Percentiles rank a stretch among this genome's conserved stretches.
phyloP scores from a whole-genome alignment of 345 rosid species.

The Hevea brasiliensis region DNA sequence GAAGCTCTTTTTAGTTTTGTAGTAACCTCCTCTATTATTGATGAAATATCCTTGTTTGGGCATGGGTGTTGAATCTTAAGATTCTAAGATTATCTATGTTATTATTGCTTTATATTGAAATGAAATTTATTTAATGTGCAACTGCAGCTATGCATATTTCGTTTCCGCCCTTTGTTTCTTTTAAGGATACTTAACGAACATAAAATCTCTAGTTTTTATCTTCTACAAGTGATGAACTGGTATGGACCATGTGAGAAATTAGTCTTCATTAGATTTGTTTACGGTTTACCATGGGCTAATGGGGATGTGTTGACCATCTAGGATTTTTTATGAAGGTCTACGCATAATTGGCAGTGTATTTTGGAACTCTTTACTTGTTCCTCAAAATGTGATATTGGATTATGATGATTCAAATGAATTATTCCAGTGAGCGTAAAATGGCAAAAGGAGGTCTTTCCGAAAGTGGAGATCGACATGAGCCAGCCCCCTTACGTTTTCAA shows the following conservation, averaged over 20 bases:
- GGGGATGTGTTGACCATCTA: neutral
- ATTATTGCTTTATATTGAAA: neutral
- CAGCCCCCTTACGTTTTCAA: slow-evolving; percentile 87
- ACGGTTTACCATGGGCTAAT: neutral
- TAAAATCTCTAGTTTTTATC: neutral
- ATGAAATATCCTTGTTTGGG: neutral
- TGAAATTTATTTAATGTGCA: neutral
- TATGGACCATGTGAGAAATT: neutral
- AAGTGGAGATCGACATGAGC: slow-evolving; percentile 75
- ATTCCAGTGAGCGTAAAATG: slow-evolving; percentile 83
- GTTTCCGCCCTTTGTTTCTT: neutral
- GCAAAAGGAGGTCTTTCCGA: slow-evolving; percentile 84
- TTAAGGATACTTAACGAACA: neutral
- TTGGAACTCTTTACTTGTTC: neutral
- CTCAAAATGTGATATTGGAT: neutral
- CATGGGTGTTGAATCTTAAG: neutral
- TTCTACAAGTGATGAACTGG: neutral
- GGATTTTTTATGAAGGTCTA: too few relatives aligned
- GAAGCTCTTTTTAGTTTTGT: neutral
- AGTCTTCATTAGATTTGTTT: neutral
- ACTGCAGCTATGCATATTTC: neutral
- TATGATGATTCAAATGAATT: slow-evolving; percentile 1
- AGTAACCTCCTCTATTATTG: neutral
- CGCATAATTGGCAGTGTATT: neutral
- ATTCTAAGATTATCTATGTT: neutral